Percentiles rank a stretch among this genome's conserved stretches.
phyloP scores from a whole-genome alignment of 2,329 filamentous ascomycete species.

The Microdochium nivale region DNA sequence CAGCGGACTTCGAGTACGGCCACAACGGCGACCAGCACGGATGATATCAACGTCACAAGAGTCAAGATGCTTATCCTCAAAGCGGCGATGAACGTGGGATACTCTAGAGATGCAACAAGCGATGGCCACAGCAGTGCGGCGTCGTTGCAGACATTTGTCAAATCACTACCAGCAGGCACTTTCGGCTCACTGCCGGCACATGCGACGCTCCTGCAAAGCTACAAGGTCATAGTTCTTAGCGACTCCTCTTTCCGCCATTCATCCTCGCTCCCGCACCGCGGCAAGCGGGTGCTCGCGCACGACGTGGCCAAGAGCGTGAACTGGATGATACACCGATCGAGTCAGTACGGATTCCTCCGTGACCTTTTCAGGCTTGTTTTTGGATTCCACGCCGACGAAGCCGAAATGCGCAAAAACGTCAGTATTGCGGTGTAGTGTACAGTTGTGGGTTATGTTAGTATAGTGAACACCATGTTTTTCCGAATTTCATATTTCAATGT shows the following conservation, averaged over 20 bases:
- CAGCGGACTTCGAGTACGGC: slow-evolving; percentile 61
- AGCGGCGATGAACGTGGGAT: slow-evolving; percentile 79
- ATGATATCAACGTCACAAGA: slow-evolving; percentile 69
- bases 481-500: too few relatives aligned
- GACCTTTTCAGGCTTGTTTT: slow-evolving; percentile 82
- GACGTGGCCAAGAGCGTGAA: slow-evolving; percentile 75
- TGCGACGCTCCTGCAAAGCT: slow-evolving; percentile 62
- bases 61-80: slow-evolving; percentile 75
- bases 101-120: slow-evolving; percentile 49
- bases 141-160: slow-evolving; percentile 66
- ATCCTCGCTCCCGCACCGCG: slow-evolving; percentile 44
- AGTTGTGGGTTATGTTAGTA: too few relatives aligned
- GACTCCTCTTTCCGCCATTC: slow-evolving; percentile 58
- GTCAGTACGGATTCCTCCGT: slow-evolving; percentile 69
- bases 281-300: slow-evolving; percentile 53
- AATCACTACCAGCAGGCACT: slow-evolving; percentile 63
- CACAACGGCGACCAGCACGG: slow-evolving; percentile 57
- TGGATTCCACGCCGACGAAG: slow-evolving; percentile 74
- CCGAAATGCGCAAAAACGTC: slow-evolving; percentile 55
- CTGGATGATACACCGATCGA: slow-evolving; percentile 61
- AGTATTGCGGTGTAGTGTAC: slow-evolving; percentile 45
- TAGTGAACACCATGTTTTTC: too few relatives aligned
- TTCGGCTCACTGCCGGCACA: slow-evolving; percentile 71
- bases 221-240: slow-evolving; percentile 68
- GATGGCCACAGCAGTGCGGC: slow-evolving; percentile 35